Percentiles rank a stretch among this genome's conserved stretches.
These are phyloP conservation scores for Basidiobolus meristosporus DNA, from an alignment of 371 early-diverging fungal species.

Conservation along the genomic window DNA sequence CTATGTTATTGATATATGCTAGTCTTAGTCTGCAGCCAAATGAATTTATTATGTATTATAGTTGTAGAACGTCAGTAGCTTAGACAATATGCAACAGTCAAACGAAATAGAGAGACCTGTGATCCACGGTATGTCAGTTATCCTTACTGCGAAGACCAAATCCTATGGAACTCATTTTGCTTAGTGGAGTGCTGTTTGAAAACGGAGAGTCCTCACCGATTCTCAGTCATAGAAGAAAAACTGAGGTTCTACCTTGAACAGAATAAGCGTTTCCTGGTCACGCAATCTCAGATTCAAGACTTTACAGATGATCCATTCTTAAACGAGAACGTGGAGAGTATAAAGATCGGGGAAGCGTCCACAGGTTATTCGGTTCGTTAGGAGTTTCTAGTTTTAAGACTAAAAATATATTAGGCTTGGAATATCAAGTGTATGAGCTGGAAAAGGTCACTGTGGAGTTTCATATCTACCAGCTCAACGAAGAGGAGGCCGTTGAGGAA, in stretches of 20 bases:
- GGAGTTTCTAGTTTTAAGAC: neutral
- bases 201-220: neutral
- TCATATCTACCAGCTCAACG: slow-evolving; percentile 16
- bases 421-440: neutral
- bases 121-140: too few species aligned
- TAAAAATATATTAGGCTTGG: neutral
- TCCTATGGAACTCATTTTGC: neutral
- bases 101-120: too few species aligned
- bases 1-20: too few species aligned
- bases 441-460: slow-evolving; percentile 6
- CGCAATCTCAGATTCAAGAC: neutral
- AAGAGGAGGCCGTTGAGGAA: slow-evolving; percentile 12
- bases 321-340: neutral
- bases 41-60: too few species aligned
- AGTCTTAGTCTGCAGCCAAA: too few species aligned
- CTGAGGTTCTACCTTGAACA: neutral
- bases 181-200: slow-evolving; percentile 3
- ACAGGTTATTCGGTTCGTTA: slow-evolving; percentile 9
- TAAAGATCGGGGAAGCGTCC: slow-evolving; percentile 6
- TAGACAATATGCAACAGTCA: too few species aligned
- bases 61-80: too few species aligned
- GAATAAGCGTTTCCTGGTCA: neutral
- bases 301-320: slow-evolving; percentile 1
- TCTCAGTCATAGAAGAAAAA: neutral
- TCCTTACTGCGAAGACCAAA: neutral